A percentile compares a stretch with the other conserved stretches of the same genome.
These are phyloP conservation scores for Juglanconis sp. DNA, from an alignment of 2,329 filamentous ascomycete genomes.

Conservation along the genomic window DNA sequence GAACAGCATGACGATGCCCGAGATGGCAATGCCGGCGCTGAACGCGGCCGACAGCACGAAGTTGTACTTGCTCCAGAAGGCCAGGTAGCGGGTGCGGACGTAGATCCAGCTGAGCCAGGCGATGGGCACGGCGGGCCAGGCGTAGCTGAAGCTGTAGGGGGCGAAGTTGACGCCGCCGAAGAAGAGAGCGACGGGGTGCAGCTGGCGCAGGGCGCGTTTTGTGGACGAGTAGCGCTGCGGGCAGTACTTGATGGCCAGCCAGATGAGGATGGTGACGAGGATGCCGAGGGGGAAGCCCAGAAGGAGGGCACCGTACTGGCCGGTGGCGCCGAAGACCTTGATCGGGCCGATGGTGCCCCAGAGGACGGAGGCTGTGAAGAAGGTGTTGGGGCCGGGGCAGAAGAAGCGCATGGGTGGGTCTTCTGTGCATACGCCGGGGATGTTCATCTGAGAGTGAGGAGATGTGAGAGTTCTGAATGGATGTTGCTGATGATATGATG, in stretches of 20 bases:
- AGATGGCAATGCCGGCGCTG: constrained; percentile 47
- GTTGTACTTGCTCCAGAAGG: constrained; percentile 53
- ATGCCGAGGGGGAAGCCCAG: constrained; percentile 50
- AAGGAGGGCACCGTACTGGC: constrained; percentile 46
- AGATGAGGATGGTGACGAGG: constrained; percentile 27
- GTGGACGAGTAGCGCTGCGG: constrained; percentile 2
- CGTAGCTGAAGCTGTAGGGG: constrained; percentile 48
- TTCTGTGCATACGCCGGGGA: background rate
- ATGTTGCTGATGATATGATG: no score
- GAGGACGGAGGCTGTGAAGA: constrained; percentile 54
- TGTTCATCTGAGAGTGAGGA: background rate
- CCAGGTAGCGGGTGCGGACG: constrained; percentile 40
- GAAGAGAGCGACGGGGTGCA: constrained; percentile 47
- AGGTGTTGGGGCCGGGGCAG: constrained; percentile 43
- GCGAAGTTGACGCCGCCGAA: constrained; percentile 45
- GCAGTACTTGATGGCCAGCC: background rate
- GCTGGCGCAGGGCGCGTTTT: constrained; percentile 33
- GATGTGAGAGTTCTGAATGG: no score
- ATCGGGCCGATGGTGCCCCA: constrained; percentile 52
- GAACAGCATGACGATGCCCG: constrained; percentile 53
- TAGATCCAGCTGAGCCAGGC: constrained; percentile 48
- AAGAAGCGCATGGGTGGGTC: background rate
- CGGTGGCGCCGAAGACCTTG: constrained; percentile 43
- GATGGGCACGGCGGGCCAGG: constrained; percentile 37
- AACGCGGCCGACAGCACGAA: constrained; percentile 53